Evolutionary conservation across 164 flowering plant species (phyloP).

Genomic region (Malania oleifera): DNA sequence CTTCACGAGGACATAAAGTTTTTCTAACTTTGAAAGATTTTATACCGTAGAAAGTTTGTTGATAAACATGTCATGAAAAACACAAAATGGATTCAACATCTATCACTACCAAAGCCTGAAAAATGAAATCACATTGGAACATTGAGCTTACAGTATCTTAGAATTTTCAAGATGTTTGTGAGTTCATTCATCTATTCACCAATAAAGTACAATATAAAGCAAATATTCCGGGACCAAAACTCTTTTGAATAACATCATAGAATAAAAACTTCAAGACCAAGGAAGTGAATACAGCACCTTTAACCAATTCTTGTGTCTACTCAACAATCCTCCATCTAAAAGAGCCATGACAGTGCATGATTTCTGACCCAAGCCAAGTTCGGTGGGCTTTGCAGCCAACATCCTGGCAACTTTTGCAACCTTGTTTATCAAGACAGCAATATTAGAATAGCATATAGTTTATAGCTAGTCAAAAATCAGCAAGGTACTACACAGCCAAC

Average conservation of each 20-base stretch:
- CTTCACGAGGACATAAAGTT: background rate
- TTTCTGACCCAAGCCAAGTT: slow-evolving; percentile 38
- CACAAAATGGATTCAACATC: too few relatives aligned
- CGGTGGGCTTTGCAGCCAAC: slow-evolving; percentile 57
- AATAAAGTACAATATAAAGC: background rate
- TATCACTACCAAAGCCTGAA: too few relatives aligned
- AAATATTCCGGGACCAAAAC: background rate
- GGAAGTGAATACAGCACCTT: slow-evolving; percentile 41
- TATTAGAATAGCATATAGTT: background rate
- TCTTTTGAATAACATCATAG: too few relatives aligned
- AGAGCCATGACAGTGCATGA: slow-evolving; percentile 75
- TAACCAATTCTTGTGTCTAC: slow-evolving; percentile 84
- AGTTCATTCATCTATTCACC: too few relatives aligned
- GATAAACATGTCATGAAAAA: too few relatives aligned
- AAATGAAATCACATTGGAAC: too few relatives aligned
- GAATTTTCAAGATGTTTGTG: too few relatives aligned
- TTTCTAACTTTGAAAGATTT: too few relatives aligned
- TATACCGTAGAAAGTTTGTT: too few relatives aligned
- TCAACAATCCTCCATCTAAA: slow-evolving; percentile 87
- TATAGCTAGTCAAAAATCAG: too few relatives aligned
- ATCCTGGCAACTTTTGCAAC: slow-evolving; percentile 86
- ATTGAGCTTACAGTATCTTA: too few relatives aligned
- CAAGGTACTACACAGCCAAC: too few relatives aligned
- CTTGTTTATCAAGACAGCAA: slow-evolving; percentile 23
- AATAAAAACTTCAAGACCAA: background rate